These are phyloP conservation scores for Termitomyces sp. DNA, from an alignment of 768 basidiomycete genomes.

Conservation along the genomic window DNA sequence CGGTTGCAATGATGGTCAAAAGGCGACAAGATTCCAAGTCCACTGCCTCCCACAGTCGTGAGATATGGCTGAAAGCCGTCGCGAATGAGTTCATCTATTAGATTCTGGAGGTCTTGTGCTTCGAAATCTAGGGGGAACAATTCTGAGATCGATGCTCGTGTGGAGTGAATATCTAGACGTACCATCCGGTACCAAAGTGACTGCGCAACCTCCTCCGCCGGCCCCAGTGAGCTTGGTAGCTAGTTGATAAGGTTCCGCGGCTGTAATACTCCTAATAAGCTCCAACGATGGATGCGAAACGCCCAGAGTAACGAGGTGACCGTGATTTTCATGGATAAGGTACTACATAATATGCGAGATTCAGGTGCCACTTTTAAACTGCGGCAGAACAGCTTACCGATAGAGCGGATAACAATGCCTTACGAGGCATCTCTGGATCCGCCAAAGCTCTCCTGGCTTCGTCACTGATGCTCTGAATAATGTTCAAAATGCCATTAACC, in stretches of 20 bases:
- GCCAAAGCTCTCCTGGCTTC: slow-evolving; percentile 72
- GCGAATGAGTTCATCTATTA: slow-evolving; percentile 54
- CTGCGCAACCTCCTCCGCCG: slow-evolving; percentile 97
- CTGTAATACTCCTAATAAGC: slow-evolving; percentile 67
- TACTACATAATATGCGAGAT: slow-evolving; percentile 35
- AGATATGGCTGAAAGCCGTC: slow-evolving; percentile 79
- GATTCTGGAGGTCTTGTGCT: slow-evolving; percentile 45
- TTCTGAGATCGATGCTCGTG: slow-evolving; percentile 7
- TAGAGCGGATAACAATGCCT: slow-evolving; percentile 56
- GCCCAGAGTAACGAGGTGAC: slow-evolving; percentile 73
- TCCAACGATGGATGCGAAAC: slow-evolving; percentile 92
- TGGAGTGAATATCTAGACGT: slow-evolving; percentile 20
- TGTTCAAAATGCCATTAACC: slow-evolving; percentile 68
- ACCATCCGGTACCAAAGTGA: slow-evolving; percentile 95
- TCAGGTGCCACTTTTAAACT: slow-evolving; percentile 4
- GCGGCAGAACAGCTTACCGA: slow-evolving; percentile 46
- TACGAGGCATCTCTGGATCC: slow-evolving; percentile 66
- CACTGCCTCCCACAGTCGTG: slow-evolving; percentile 90
- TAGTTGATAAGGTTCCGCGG: slow-evolving; percentile 56
- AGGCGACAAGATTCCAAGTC: slow-evolving; percentile 79
- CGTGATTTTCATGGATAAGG: slow-evolving; percentile 87
- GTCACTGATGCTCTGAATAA: slow-evolving; percentile 83
- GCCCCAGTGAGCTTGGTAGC: slow-evolving; percentile 97
- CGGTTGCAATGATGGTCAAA: slow-evolving; percentile 38
- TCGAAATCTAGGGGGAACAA: slow-evolving; percentile 54